phyloP scores from a whole-genome alignment of 345 rosid species.

The Euphorbia peplus region DNA sequence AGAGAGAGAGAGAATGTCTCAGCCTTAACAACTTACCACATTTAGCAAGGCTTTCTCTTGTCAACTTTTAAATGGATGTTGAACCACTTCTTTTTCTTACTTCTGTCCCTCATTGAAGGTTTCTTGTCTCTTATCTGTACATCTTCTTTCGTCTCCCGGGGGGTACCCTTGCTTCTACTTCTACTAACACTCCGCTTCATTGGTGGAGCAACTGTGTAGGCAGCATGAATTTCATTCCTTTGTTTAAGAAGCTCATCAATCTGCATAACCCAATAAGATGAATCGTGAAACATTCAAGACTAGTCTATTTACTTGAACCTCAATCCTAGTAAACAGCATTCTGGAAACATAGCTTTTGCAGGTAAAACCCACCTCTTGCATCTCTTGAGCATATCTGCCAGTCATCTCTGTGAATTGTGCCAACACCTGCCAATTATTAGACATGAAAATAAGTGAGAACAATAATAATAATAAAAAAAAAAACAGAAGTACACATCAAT shows the following conservation, averaged over 20 bases:
- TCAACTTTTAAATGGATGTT: conserved; percentile 74
- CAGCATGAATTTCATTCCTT: conserved; percentile 77
- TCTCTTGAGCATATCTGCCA: conserved; percentile 81
- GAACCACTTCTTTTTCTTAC: conserved; percentile 87
- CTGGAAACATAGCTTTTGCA: not conserved
- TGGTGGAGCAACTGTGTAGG: conserved; percentile 58
- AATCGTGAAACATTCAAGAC: not conserved
- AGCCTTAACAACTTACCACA: conserved; percentile 18
- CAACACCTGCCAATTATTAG: conserved; percentile 50
- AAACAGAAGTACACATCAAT: not conserved
- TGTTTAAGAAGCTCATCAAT: conserved; percentile 84
- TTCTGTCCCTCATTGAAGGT: conserved; percentile 45
- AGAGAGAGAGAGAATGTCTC: not conserved
- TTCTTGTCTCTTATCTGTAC: conserved; percentile 58
- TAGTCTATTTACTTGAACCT: conserved; percentile 5
- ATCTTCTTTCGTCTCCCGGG: conserved; percentile 63
- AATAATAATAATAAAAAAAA: no score
- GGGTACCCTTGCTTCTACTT: conserved; percentile 51
- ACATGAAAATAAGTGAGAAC: conserved; percentile 12
- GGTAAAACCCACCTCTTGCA: conserved; percentile 70
- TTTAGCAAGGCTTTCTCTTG: conserved; percentile 88
- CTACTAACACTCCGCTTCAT: conserved; percentile 64
- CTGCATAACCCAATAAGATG: conserved; percentile 37
- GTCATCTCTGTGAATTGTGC: conserved; percentile 92
- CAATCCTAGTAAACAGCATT: not conserved